Evolutionary conservation across 768 basidiomycete genomes (phyloP).

Genomic region (Pluteus cervinus): DNA sequence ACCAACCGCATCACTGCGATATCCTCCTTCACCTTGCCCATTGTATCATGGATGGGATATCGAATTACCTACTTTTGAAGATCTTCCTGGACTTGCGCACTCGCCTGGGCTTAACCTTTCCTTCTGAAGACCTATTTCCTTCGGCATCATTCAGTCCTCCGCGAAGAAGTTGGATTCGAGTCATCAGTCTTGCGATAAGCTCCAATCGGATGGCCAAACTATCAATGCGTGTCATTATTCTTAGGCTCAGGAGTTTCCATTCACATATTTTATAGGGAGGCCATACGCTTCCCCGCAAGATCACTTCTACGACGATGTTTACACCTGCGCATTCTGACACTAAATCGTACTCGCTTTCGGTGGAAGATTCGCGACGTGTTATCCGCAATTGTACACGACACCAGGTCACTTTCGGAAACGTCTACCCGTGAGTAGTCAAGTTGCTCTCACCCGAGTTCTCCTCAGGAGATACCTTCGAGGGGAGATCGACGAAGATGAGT

Average conservation of each 20-base stretch:
- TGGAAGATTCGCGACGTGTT: conserved; percentile 23
- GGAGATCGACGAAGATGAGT: conserved; percentile 43
- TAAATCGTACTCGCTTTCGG: conserved; percentile 17
- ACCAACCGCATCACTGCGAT: conserved; percentile 29
- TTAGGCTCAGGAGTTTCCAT: neutral
- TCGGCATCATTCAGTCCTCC: conserved; percentile 23
- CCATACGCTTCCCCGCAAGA: conserved; percentile 44
- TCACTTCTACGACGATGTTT: conserved; percentile 25
- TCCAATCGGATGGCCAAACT: conserved; percentile 24
- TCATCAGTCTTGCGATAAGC: conserved; percentile 32
- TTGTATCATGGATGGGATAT: conserved; percentile 43
- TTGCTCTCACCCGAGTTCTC: conserved; percentile 46
- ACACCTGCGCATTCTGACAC: conserved; percentile 29
- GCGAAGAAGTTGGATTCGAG: conserved; percentile 38
- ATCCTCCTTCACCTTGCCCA: conserved; percentile 41
- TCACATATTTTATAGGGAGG: conserved; percentile 38
- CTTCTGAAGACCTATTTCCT: conserved; percentile 33
- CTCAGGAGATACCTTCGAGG: conserved; percentile 40
- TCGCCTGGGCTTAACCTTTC: conserved; percentile 33
- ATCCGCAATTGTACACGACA: conserved; percentile 33
- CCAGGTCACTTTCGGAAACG: conserved; percentile 44
- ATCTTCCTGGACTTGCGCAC: conserved; percentile 39
- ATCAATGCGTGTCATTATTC: conserved; percentile 23
- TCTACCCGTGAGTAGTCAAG: conserved; percentile 41
- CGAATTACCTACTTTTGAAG: conserved; percentile 33